These are phyloP conservation scores for Dactylorhiza incarnata DNA, from an alignment of 106 monocot species.

Conservation along the genomic window DNA sequence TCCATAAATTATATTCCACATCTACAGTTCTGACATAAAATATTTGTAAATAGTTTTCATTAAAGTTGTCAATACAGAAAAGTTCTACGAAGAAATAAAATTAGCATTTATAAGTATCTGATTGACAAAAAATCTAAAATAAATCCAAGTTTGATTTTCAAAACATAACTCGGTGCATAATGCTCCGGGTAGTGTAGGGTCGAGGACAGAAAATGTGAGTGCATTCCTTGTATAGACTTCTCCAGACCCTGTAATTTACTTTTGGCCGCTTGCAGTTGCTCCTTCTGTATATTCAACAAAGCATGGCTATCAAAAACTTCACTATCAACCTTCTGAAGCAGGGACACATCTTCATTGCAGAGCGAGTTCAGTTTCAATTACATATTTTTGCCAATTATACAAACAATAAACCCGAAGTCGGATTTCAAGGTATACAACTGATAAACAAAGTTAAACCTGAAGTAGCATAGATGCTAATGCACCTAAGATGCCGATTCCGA, in stretches of 20 bases:
- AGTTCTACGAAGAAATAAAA: too few relatives aligned
- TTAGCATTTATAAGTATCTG: too few relatives aligned
- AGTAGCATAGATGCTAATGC: conserved; percentile 70
- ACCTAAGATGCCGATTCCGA: conserved; percentile 47
- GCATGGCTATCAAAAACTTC: conserved; percentile 12
- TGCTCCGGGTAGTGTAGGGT: too few relatives aligned
- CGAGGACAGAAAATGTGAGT: conserved; percentile 26
- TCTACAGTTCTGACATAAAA: too few relatives aligned
- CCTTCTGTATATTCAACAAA: conserved; percentile 21
- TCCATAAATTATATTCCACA: too few relatives aligned
- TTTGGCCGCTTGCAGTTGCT: conserved; percentile 34
- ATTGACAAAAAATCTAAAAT: too few relatives aligned
- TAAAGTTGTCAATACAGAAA: too few relatives aligned
- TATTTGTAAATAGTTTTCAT: too few relatives aligned
- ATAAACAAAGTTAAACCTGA: conserved; percentile 19
- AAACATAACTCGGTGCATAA: too few relatives aligned
- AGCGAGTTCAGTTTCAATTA: background rate
- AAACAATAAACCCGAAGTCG: background rate
- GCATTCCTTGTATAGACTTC: conserved; percentile 38
- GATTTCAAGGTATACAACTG: background rate
- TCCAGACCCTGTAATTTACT: conserved; percentile 39
- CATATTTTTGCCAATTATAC: too few relatives aligned
- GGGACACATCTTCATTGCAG: conserved; percentile 1
- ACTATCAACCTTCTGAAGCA: conserved; percentile 11
- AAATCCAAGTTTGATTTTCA: too few relatives aligned